Evolutionary conservation across 202 grass and related monocot species (phyloP), one percentile per base, ranked within the genome.

Genomic region (Miscanthus sacchariflorus): DNA sequence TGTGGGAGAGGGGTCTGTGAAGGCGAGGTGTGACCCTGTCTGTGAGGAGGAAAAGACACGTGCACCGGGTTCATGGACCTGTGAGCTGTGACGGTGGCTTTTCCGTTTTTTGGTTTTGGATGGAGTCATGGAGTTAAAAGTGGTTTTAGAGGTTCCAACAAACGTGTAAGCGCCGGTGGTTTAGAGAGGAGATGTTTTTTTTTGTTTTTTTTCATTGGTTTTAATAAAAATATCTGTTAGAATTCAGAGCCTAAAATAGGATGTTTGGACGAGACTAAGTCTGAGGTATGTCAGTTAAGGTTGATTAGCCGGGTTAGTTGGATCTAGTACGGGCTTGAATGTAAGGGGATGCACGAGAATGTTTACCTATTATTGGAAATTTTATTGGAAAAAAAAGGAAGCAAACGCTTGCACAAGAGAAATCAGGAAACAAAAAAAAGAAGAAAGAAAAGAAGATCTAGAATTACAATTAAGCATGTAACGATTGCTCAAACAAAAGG

Each of bases 61-160:
- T 77, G 58, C 43, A 68, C 86, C 33, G 19, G 70, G 78, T 82
- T 46, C 70, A 87, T 76, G 78, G 19, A 74, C 85, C 28, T 14
- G 12, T 24, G 1, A 38, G 69, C 42, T 14, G 12, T 35, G 1
- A 36, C 7, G 4, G 4, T 23, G 50, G 15, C 12, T 30, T 64
- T 42, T 42, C 11, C 9, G 0, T 56, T 27, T 77, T 49, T 36
- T 54, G 13, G 9, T 3, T 35, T 67, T 17, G 15, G 54, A 59
- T 58, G 50, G 2, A 30, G 15, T 65, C 46, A 58, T 58, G 48
- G 8, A 30, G 23, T 75, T 75, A 23, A 4, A 61, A 48, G 25
- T 66, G 39, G 56, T 76, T 76, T 12, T 35, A 45, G 23, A 64
- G 52, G 56, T 65, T 84, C 0, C 15, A 83, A 61, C 13, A 1